These are phyloP conservation scores for Penicillium sp. DNA, from an alignment of 2,329 filamentous ascomycete species.

Conservation along the genomic window DNA sequence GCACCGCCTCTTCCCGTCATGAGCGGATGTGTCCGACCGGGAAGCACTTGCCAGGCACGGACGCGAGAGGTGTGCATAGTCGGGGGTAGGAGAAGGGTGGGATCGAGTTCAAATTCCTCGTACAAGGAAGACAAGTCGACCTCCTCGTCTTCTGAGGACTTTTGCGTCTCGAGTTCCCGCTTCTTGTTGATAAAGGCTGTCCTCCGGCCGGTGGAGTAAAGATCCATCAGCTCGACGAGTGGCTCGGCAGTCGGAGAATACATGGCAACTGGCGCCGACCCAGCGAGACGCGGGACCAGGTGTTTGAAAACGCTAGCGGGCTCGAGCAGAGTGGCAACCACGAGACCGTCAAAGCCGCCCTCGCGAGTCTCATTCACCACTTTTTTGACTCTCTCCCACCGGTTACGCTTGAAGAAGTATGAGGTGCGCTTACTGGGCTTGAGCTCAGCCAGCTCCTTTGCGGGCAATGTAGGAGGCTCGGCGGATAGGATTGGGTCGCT, in stretches of 20 bases:
- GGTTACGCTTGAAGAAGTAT: conserved; percentile 82
- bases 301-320: conserved; percentile 69
- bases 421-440: conserved; percentile 78
- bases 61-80: conserved; percentile 75
- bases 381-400: conserved; percentile 68
- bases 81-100: conserved; percentile 73
- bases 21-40: conserved; percentile 83
- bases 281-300: conserved; percentile 71
- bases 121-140: conserved; percentile 24
- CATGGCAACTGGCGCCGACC: conserved; percentile 78
- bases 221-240: conserved; percentile 70
- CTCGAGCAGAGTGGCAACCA: conserved; percentile 79
- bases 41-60: conserved; percentile 83
- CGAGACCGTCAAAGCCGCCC: conserved; percentile 76
- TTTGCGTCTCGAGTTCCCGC: conserved; percentile 26
- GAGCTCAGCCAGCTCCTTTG: conserved; percentile 61
- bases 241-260: conserved; percentile 80
- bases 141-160: conserved; percentile 7
- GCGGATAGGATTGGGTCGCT: conserved; percentile 68
- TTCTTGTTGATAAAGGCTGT: conserved; percentile 59
- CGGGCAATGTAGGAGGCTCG: conserved; percentile 56
- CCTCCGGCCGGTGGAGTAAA: conserved; percentile 74
- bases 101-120: conserved; percentile 83
- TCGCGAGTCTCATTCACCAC: conserved; percentile 70
- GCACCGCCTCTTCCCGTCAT: conserved; percentile 87